Percentiles rank a stretch among this genome's conserved stretches.
phyloP scores from a whole-genome alignment of 2,329 filamentous ascomycete genomes.

The Onygena corvina region DNA sequence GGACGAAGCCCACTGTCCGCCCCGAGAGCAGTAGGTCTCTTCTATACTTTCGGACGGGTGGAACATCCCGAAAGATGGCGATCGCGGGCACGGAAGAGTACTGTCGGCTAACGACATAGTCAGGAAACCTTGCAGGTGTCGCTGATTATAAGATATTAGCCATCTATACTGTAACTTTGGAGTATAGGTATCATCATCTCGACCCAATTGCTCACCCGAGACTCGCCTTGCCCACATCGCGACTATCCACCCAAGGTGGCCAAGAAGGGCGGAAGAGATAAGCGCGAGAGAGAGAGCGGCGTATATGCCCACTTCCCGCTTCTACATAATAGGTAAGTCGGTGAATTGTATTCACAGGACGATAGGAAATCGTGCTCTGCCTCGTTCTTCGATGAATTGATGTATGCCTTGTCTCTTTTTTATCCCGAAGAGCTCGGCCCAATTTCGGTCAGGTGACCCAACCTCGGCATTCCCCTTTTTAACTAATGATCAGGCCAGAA shows the following conservation, averaged over 20 bases:
- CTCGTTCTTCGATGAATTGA: too few species aligned
- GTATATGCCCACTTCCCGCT: not conserved
- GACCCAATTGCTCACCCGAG: constrained; percentile 15
- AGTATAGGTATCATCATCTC: not conserved
- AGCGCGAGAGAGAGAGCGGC: not conserved
- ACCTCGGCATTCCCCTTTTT: too few species aligned
- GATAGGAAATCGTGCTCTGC: too few species aligned
- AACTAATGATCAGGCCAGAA: too few species aligned
- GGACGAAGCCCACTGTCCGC: constrained; percentile 72
- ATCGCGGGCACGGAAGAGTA: constrained; percentile 22
- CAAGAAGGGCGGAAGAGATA: not conserved
- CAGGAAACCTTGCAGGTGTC: constrained; percentile 9
- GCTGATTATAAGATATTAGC: constrained; percentile 12
- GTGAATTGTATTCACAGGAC: constrained; percentile 10
- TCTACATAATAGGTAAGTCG: constrained; percentile 10
- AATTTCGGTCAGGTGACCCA: too few species aligned
- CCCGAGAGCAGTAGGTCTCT: constrained; percentile 52
- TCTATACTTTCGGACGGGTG: constrained; percentile 58
- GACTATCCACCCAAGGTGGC: not conserved
- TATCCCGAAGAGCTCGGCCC: too few species aligned
- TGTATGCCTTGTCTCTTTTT: too few species aligned
- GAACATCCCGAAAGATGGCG: constrained; percentile 60
- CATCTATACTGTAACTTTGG: constrained; percentile 9
- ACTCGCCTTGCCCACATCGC: constrained; percentile 22
- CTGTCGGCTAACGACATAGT: constrained; percentile 3